Percentiles rank a stretch among this genome's conserved stretches.
Conservation (phyloP, 2,329 filamentous ascomycete genomes). For the Didymella lethalis region DNA sequence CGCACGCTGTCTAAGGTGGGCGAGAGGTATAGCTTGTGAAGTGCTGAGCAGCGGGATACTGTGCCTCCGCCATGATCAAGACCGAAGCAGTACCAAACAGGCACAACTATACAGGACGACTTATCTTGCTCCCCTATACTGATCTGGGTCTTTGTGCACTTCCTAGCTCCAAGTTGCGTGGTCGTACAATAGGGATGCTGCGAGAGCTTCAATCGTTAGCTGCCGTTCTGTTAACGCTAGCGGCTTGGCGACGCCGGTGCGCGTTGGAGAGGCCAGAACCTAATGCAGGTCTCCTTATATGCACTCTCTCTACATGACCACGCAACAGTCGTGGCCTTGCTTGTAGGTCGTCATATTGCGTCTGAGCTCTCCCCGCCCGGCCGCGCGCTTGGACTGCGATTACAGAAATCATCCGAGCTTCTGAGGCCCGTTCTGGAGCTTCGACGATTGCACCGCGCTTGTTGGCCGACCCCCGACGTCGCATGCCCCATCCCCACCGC, state of each 20-base stretch:
- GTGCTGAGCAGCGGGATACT: background rate
- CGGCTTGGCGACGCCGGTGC: background rate
- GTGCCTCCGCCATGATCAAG: background rate
- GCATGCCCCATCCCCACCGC: slow-evolving; percentile 40
- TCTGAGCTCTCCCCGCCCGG: background rate
- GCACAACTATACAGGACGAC: background rate
- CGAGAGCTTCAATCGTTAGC: slow-evolving; percentile 14
- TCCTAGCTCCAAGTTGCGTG: background rate
- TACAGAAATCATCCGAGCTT: slow-evolving; percentile 30
- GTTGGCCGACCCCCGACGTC: slow-evolving; percentile 38
- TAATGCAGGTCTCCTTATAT: slow-evolving; percentile 9
- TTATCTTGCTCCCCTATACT: slow-evolving; percentile 3
- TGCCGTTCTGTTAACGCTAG: background rate
- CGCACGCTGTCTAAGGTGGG: background rate
- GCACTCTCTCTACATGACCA: background rate
- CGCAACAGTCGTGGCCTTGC: background rate
- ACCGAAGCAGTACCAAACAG: background rate
- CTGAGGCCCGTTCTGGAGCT: slow-evolving; percentile 29
- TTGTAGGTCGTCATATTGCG: background rate
- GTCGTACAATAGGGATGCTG: slow-evolving; percentile 17
- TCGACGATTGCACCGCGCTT: slow-evolving; percentile 27
- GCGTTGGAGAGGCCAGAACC: slow-evolving; percentile 5
- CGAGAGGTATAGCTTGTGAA: slow-evolving; percentile 2
- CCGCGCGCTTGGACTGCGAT: slow-evolving; percentile 18
- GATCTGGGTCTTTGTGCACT: background rate